These are phyloP conservation scores for Chaetoceros tenuissimus DNA, from an alignment of 108 stramenopile species.

Conservation along the genomic window DNA sequence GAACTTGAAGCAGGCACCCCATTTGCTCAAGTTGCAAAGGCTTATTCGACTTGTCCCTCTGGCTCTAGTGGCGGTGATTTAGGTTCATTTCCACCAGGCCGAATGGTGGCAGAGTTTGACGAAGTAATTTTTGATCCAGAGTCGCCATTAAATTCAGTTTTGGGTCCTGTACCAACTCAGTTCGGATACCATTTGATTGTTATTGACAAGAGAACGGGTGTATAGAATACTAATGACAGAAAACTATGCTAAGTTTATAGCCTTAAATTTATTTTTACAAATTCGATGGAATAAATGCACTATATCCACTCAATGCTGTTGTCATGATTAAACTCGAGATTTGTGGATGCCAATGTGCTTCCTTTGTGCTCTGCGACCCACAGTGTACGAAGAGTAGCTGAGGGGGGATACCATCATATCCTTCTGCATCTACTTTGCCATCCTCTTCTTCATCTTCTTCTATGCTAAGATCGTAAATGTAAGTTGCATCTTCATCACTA, in stretches of 20 bases:
- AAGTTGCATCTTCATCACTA: constrained; percentile 80
- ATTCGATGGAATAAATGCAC: constrained; percentile 90
- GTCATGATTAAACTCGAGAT: constrained; percentile 92
- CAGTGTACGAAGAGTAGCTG: constrained; percentile 97
- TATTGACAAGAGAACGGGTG: constrained; percentile 71
- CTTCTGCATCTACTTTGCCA: constrained; percentile 4
- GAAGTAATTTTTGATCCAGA: constrained; percentile 60
- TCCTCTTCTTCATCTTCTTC: constrained; percentile 83
- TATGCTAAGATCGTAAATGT: constrained; percentile 93
- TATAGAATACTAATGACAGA: no score
- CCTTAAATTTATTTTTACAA: no score
- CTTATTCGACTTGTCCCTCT: constrained; percentile 68
- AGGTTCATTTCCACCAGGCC: constrained; percentile 64
- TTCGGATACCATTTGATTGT: constrained; percentile 77
- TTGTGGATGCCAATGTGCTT: constrained; percentile 96
- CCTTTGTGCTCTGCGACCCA: constrained; percentile 88
- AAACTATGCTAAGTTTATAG: no score
- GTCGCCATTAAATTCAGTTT: constrained; percentile 36
- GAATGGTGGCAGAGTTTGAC: constrained; percentile 77
- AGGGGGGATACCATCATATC: constrained; percentile 79
- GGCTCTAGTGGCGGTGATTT: constrained; percentile 48
- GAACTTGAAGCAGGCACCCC: constrained; percentile 35
- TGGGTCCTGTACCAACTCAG: constrained; percentile 52
- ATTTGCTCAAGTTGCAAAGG: constrained; percentile 35
- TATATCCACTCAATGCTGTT: constrained; percentile 90